These are phyloP conservation scores for Lasiosphaeria ovina DNA, from an alignment of 495 filamentous ascomycete species.

Conservation along the genomic window DNA sequence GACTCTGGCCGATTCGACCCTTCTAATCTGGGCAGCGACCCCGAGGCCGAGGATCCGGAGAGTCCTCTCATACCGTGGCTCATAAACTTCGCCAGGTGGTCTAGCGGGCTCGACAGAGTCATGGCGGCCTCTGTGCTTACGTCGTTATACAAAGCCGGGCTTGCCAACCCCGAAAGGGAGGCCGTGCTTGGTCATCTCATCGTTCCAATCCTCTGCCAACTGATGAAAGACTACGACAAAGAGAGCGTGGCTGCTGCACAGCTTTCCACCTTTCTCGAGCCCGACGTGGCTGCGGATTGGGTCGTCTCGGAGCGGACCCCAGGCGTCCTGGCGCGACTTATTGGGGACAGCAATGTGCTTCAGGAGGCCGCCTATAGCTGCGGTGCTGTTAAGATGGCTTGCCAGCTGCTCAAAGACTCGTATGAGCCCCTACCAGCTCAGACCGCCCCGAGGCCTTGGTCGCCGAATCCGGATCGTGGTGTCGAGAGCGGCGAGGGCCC, in stretches of 20 bases:
- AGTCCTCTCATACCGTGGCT: slow-evolving; percentile 83
- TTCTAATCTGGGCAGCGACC: slow-evolving; percentile 22
- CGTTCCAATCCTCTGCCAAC: slow-evolving; percentile 67
- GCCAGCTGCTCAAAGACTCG: slow-evolving; percentile 70
- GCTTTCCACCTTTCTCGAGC: slow-evolving; percentile 30
- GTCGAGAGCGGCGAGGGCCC: slow-evolving; percentile 19
- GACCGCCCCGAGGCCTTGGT: slow-evolving; percentile 43
- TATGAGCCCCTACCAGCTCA: slow-evolving; percentile 50
- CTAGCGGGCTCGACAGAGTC: slow-evolving; percentile 62
- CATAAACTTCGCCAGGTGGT: slow-evolving; percentile 63
- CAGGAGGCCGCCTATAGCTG: slow-evolving; percentile 84
- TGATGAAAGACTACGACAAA: slow-evolving; percentile 61
- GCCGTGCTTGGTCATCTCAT: slow-evolving; percentile 62
- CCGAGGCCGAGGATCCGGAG: slow-evolving; percentile 62
- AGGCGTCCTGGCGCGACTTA: slow-evolving; percentile 70
- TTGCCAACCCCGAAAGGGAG: slow-evolving; percentile 61
- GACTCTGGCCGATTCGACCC: slow-evolving; percentile 28
- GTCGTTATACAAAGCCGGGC: slow-evolving; percentile 67
- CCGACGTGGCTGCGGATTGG: slow-evolving; percentile 41
- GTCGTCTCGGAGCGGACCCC: slow-evolving; percentile 68
- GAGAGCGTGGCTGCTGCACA: slow-evolving; percentile 28
- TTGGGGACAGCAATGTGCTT: slow-evolving; percentile 70
- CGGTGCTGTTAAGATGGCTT: slow-evolving; percentile 67
- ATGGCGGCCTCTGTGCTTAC: slow-evolving; percentile 79
- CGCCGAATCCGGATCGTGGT: slow-evolving; percentile 30